These are phyloP conservation scores for Trypanosoma vivax DNA, from an alignment of 208 protist species.

Conservation along the genomic window DNA sequence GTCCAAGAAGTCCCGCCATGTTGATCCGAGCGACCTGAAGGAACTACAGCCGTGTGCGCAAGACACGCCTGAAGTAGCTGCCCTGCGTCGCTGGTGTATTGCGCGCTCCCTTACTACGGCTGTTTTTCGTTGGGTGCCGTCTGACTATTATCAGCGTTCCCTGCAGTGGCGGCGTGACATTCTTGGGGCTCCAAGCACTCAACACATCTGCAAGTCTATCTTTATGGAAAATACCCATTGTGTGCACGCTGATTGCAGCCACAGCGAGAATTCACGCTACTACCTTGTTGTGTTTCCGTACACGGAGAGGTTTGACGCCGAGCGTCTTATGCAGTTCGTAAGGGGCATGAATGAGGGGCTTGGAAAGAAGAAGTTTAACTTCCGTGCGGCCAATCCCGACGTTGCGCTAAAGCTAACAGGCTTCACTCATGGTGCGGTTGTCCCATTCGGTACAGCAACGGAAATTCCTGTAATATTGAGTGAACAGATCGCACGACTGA, in stretches of 20 bases:
- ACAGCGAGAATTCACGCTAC: slow-evolving; percentile 69
- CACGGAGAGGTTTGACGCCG: slow-evolving; percentile 70
- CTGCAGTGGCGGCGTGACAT: slow-evolving; percentile 80
- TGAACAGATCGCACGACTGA: slow-evolving; percentile 29
- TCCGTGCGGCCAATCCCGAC: slow-evolving; percentile 56
- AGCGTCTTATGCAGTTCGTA: slow-evolving; percentile 49
- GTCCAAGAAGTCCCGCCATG: background rate
- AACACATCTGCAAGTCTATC: slow-evolving; percentile 90
- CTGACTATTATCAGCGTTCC: slow-evolving; percentile 78
- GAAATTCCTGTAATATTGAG: slow-evolving; percentile 73
- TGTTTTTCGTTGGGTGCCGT: slow-evolving; percentile 78
- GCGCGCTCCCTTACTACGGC: slow-evolving; percentile 39
- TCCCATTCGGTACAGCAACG: slow-evolving; percentile 44
- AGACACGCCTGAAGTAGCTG: slow-evolving; percentile 61
- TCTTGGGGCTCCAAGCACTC: slow-evolving; percentile 60
- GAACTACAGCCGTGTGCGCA: slow-evolving; percentile 48
- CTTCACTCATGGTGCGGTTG: slow-evolving; percentile 65
- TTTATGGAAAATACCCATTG: slow-evolving; percentile 91
- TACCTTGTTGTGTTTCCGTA: slow-evolving; percentile 84
- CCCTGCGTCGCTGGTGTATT: slow-evolving; percentile 46
- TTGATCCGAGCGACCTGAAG: slow-evolving; percentile 18
- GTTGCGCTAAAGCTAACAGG: slow-evolving; percentile 55
- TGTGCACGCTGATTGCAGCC: slow-evolving; percentile 44
- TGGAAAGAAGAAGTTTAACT: slow-evolving; percentile 87
- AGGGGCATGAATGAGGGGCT: slow-evolving; percentile 65